Evolutionary conservation across 192 early-diverging fungal species (phyloP).

Genomic region (Coemansia sp.): DNA sequence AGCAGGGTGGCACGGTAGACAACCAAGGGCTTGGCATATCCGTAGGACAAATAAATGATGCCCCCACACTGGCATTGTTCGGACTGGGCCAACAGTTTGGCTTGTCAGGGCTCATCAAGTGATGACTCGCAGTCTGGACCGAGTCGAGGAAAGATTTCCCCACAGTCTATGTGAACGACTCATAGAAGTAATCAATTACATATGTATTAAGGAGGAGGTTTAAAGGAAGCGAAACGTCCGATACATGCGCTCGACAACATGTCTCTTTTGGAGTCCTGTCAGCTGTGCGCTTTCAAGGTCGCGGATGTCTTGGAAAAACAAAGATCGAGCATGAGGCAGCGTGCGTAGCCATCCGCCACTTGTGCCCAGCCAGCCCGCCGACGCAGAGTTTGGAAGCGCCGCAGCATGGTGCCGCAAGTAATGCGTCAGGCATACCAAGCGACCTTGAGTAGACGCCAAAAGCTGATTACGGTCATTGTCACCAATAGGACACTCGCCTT

Average conservation of each 20-base stretch:
- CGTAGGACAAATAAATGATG: no score
- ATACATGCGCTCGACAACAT: slow-evolving; percentile 65
- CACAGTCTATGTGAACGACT: not conserved
- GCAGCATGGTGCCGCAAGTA: slow-evolving; percentile 64
- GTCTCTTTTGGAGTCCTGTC: slow-evolving; percentile 57
- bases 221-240: slow-evolving; percentile 65
- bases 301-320: slow-evolving; percentile 77
- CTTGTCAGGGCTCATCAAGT: not conserved
- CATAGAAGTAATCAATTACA: no score
- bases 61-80: no score
- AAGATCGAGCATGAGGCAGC: slow-evolving; percentile 56
- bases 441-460: slow-evolving; percentile 25
- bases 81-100: not conserved
- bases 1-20: no score
- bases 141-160: not conserved
- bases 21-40: no score
- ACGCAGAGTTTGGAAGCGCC: slow-evolving; percentile 33
- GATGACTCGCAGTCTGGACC: not conserved
- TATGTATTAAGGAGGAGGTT: no score
- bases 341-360: slow-evolving; percentile 40
- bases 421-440: slow-evolving; percentile 53
- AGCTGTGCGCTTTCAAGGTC: slow-evolving; percentile 70
- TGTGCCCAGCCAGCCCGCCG: slow-evolving; percentile 21
- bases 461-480: not conserved
- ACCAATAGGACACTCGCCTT: slow-evolving; percentile 7